These are phyloP conservation scores for Cutaneotrichosporon daszewskae DNA, from an alignment of 1,284 basidiomycete species.

Conservation along the genomic window DNA sequence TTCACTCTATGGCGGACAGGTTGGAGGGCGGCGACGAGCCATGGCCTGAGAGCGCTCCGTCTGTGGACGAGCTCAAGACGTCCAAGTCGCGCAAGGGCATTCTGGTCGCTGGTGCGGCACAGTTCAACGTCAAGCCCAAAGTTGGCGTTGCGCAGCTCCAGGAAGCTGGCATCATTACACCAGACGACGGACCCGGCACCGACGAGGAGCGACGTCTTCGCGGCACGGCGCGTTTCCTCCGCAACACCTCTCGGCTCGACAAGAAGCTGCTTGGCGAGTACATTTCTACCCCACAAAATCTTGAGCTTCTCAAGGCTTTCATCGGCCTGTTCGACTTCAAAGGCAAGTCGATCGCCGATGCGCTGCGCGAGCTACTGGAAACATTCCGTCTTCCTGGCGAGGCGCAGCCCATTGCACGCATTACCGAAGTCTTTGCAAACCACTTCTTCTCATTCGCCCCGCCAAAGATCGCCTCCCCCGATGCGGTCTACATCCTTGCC, in stretches of 20 bases:
- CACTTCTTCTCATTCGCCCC: slow-evolving; percentile 81
- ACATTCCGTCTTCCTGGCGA: slow-evolving; percentile 94
- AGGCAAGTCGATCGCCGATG: slow-evolving; percentile 86
- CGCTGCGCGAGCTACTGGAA: slow-evolving; percentile 89
- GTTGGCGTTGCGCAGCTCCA: slow-evolving; percentile 83
- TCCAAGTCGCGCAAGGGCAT: slow-evolving; percentile 82
- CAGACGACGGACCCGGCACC: slow-evolving; percentile 30
- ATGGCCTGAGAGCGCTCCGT: slow-evolving; percentile 58
- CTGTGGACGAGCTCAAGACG: slow-evolving; percentile 58
- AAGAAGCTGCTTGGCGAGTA: slow-evolving; percentile 94
- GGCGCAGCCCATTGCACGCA: slow-evolving; percentile 85
- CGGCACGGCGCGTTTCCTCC: slow-evolving; percentile 70
- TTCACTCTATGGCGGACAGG: slow-evolving; percentile 81
- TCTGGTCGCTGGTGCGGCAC: slow-evolving; percentile 73
- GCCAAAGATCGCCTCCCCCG: slow-evolving; percentile 80
- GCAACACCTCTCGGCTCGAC: slow-evolving; percentile 77
- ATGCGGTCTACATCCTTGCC: slow-evolving; percentile 89
- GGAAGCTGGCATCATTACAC: slow-evolving; percentile 70
- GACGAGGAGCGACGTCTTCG: slow-evolving; percentile 40
- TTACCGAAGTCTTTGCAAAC: slow-evolving; percentile 91
- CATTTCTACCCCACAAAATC: slow-evolving; percentile 81
- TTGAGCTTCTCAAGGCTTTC: slow-evolving; percentile 80
- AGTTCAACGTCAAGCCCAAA: slow-evolving; percentile 96
- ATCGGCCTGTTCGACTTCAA: slow-evolving; percentile 86
- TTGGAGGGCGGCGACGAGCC: slow-evolving; percentile 60